Evolutionary conservation across 345 rosid species (phyloP).

Genomic region (Garcia nutans): DNA sequence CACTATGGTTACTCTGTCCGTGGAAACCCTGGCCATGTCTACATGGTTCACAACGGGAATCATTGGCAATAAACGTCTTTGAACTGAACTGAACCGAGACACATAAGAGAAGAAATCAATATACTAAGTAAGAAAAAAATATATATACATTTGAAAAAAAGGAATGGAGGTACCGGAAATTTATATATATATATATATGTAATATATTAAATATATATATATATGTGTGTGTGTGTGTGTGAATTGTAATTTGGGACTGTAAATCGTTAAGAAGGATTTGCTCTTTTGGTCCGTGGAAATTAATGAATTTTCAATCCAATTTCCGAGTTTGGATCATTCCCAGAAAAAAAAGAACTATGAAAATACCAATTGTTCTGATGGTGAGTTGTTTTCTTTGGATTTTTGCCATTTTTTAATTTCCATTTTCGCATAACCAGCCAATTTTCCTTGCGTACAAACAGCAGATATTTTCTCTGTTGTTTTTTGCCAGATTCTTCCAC

Average conservation of each 20-base stretch:
- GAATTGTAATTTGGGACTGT: constrained; percentile 44
- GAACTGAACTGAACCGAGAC: constrained; percentile 1
- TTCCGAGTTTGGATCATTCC: constrained; percentile 30
- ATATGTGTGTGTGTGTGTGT: neutral
- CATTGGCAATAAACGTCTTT: constrained; percentile 52
- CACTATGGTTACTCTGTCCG: constrained; percentile 48
- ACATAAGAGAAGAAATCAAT: neutral
- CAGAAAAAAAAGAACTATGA: neutral
- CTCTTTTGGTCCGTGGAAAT: constrained; percentile 44
- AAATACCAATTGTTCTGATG: constrained; percentile 27
- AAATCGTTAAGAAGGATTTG: constrained; percentile 36
- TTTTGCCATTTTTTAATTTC: constrained; percentile 11
- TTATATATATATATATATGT: neutral
- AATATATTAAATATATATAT: neutral
- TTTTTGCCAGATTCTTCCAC: neutral
- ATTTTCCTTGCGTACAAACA: constrained; percentile 8
- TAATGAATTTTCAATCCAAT: constrained; percentile 53
- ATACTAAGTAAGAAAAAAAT: neutral
- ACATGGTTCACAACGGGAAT: constrained; percentile 61
- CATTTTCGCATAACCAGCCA: neutral
- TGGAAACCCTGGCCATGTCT: constrained; percentile 46
- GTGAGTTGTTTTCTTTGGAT: constrained; percentile 32
- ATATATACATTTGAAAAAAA: neutral
- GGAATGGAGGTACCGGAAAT: neutral
- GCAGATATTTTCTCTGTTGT: constrained; percentile 4